Base-by-base conservation (phyloP, 2,329 filamentous ascomycete species). In the Calonectria multiphialidica region DNA sequence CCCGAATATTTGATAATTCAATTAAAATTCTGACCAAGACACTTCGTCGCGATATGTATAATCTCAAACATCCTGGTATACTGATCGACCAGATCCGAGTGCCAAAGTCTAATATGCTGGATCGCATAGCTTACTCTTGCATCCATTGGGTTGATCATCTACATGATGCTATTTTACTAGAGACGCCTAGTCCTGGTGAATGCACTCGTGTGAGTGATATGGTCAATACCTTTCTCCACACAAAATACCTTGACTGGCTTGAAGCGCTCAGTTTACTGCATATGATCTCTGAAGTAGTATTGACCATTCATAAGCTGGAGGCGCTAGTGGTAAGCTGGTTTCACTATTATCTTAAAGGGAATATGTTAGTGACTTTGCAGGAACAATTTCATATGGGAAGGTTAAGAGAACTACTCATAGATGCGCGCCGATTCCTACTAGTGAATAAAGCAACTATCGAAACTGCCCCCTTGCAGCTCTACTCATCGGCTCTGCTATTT, bases 211-310 rank as follows among this genome's bases (percentile, higher is more conserved):
- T 66, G 1, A 18, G 47, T 7, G n/a, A 35, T 4, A 1, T 15
- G 0, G 10, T 70, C 6, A 4, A 37, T 8, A 16, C 40, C 0
- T 74, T 74, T 28, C 5, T 74, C 0, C 23, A 16, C 13, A 5
- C 49, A 2, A 70, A 30, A 8, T 70, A 50, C 4, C 79, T 88
- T 2, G 80, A 86, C 66, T 88, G 84, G 85, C 76, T 88, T 3
- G 85, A 88, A 70, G 82, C 83, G 45, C 78, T 87, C 1, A 83
- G 83, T 55, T 78, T 86, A 7, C 71, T 84, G 68, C 12, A 71
- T 73, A 44, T 72, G 81, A 8, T 63, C 3, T 18, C 28, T 0
- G n/a, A 57, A 1, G 72, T 37, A n/a, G 1, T 9, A 62, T 16
- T 18, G 15, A 35, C 18, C 12, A 2, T 62, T 2, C 5, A 45